Base-by-base conservation (phyloP, 225 moss, liverwort and hornwort genomes). In the Sphagnum tenellum region DNA sequence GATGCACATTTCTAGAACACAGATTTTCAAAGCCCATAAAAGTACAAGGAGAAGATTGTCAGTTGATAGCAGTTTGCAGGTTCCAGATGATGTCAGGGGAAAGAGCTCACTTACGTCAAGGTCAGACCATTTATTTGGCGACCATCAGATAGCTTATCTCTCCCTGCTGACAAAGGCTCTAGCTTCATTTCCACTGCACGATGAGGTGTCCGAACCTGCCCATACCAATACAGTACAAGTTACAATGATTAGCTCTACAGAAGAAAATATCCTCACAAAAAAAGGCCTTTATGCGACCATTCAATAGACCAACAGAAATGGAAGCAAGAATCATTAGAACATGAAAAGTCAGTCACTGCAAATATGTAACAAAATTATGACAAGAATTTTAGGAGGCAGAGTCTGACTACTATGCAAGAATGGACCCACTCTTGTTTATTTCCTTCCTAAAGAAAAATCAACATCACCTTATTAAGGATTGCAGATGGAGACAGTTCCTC, bases 111-210 rank as follows among this genome's bases (percentile, higher is more conserved):
- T 84, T 67, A 92, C 92, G 87, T 92, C 69, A 92, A 79, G 59
- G 87, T 92, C 45, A 96, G 84, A 12, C 84, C 89, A 78, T 82
- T 84, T 62, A 96, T 96, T 71, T 96, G 96, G 56, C 92, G 85
- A 56, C 96, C 92, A 73, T 88, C 88, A 44, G 96, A 77, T 61
- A 96, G 70, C 67, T 88, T 92, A 75, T 96, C 96, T 69, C 96
- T 86, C 50, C 79, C 83, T 72, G 96, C 88, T 73, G 96, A 92
- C 62, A 96, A 83, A 64, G 96, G 88, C 66, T 83, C 96, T 48
- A 96, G 64, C 67, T 86, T 92, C 62, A 83, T 79, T 62, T 96
- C 96, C 45, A 89, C 88, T 54, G 96, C 90, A 64, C 92, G 86
- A 76, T 85, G 85, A 48, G 96, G 88, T 48, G 81, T 72, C 64